Evolutionary conservation across 2,329 filamentous ascomycete genomes (phyloP).

Genomic region (Phaeosphaeriaceae sp.): DNA sequence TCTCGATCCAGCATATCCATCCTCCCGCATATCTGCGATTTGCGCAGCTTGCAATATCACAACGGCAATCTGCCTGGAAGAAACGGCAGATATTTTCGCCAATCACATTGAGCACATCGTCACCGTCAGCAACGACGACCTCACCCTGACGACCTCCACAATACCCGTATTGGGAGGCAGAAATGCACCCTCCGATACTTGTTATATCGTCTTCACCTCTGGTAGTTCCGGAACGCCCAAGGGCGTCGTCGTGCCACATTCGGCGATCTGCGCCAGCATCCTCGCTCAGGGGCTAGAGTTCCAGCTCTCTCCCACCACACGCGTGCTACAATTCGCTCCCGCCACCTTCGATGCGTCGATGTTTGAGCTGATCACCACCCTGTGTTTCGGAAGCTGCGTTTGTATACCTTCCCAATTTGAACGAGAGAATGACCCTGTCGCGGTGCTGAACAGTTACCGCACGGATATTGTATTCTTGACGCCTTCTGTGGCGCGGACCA

Average conservation of each 20-base stretch:
- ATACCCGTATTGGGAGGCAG: background rate
- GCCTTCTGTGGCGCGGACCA: constrained; percentile 37
- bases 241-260: constrained; percentile 59
- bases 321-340: constrained; percentile 31
- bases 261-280: background rate
- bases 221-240: constrained; percentile 52
- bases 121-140: background rate
- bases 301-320: constrained; percentile 52
- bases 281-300: background rate
- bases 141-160: background rate
- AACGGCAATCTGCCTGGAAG: constrained; percentile 6
- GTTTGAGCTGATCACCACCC: constrained; percentile 23
- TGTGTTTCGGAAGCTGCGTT: constrained; percentile 28
- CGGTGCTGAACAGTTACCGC: constrained; percentile 30
- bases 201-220: constrained; percentile 59
- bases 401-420: constrained; percentile 49
- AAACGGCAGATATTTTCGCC: background rate
- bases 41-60: constrained; percentile 18
- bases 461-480: constrained; percentile 27
- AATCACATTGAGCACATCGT: too few relatives aligned
- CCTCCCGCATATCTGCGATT: constrained; percentile 23
- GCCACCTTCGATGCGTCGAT: constrained; percentile 34
- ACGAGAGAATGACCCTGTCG: constrained; percentile 51
- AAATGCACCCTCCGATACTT: background rate
- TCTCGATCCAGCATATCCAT: constrained; percentile 32